Percentiles rank a stretch among this genome's conserved stretches.
Conservation (phyloP, 169 alveolate species). For the Theileria equi region DNA sequence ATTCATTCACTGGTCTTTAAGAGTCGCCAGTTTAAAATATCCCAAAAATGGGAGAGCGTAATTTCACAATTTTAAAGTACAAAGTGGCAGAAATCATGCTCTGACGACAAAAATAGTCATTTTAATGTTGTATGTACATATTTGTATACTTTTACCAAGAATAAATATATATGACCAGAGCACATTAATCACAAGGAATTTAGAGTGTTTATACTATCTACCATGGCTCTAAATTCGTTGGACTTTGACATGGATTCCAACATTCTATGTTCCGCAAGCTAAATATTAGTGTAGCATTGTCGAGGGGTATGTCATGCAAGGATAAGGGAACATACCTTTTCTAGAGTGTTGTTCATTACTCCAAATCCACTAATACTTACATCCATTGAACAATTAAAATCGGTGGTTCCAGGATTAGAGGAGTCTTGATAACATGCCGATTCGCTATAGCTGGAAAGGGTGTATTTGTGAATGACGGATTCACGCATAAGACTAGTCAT, state of each 20-base stretch:
- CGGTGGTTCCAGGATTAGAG: constrained; percentile 7
- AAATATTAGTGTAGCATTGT: neutral
- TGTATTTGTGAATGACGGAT: neutral
- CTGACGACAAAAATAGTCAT: no score
- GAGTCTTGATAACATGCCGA: constrained; percentile 20
- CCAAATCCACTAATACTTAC: constrained; percentile 38
- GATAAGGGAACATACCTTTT: constrained; percentile 11
- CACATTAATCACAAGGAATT: no score
- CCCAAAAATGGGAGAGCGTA: no score
- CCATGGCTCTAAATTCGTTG: constrained; percentile 33
- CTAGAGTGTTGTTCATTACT: constrained; percentile 34
- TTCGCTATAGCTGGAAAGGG: constrained; percentile 41
- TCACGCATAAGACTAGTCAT: neutral
- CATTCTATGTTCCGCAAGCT: constrained; percentile 2
- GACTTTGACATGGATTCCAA: constrained; percentile 11
- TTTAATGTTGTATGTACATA: no score
- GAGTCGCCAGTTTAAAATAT: no score
- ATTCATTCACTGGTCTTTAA: no score
- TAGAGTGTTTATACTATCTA: constrained; percentile 31
- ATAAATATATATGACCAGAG: no score
- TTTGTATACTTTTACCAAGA: no score
- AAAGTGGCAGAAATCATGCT: no score
- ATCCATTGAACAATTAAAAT: constrained; percentile 31
- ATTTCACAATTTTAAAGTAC: no score
- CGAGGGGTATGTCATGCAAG: neutral